Evolutionary conservation across 2,329 filamentous ascomycete genomes (phyloP), one percentile per base, ranked within the genome.

Genomic region (Zasmidium citrigriseum): DNA sequence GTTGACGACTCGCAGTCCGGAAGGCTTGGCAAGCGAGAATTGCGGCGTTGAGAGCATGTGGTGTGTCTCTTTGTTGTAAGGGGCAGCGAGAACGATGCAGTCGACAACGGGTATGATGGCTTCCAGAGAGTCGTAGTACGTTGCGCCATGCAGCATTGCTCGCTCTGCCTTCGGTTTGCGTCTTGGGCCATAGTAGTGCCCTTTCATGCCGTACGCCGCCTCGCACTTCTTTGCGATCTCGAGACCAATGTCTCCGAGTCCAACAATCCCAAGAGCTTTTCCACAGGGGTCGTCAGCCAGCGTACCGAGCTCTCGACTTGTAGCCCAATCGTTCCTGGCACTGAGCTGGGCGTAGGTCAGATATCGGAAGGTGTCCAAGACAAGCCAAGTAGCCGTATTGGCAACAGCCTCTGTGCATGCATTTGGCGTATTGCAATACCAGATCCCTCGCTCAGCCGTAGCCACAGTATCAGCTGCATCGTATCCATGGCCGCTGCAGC

Each of bases 331-430:
- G 89, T 20, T 74, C 62, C 0, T 68, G 57, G 0, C 83, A 86
- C 51, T 47, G 7, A 38, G 38, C 49, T 54, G 51, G 12, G 56
- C 56, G 22, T 49, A 89, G 2, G 83, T 79, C 5, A 91, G 80
- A 46, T 84, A 80, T 51, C 88, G 85, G 75, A 89, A 91, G n/a
- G 84, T 86, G 9, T 83, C 54, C 90, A 83, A 64, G 4, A 91
- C 83, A 64, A 88, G 81, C 64, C 85, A 86, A 27, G 89, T 78
- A n/a, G 87, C 84, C 61, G 89, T 85, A 71, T 90, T 88, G 52
- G 88, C 87, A 1, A 90, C 88, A 2, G 88, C 85, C 67, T 91
- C 88, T 14, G 86, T 86, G 22, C 87, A 87, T 0, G 88, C 86
- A 1, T 84, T 80, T 1, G 87, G 87, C 2, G 84, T 82, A 73